Conservation (phyloP, 768 basidiomycete species). For the Dioszegia aurantiaca region DNA sequence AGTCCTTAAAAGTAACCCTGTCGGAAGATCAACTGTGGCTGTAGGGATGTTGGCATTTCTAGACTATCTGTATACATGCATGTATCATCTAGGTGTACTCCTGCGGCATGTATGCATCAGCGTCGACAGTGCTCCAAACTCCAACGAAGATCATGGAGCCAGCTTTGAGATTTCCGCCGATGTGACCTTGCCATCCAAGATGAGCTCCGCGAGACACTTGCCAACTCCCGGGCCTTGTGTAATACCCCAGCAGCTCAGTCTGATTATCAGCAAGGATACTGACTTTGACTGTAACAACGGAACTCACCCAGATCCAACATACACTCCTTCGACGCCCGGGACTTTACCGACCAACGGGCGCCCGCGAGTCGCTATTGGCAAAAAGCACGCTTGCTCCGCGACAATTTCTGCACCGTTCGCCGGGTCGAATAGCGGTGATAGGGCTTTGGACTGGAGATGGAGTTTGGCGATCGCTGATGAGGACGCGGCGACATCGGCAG, state of each 20-base stretch:
- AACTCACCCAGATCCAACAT: constrained; percentile 73
- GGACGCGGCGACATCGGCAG: constrained; percentile 70
- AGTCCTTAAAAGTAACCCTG: too few relatives aligned
- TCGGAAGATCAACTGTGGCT: too few relatives aligned
- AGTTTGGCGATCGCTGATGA: constrained; percentile 59
- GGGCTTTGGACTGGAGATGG: constrained; percentile 45
- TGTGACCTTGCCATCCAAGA: constrained; percentile 65
- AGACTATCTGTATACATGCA: too few relatives aligned
- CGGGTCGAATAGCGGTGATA: constrained; percentile 45
- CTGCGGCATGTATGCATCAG: too few relatives aligned
- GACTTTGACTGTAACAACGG: background rate
- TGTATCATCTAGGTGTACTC: background rate
- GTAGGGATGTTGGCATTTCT: too few relatives aligned
- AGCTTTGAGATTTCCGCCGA: constrained; percentile 60
- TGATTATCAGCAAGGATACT: constrained; percentile 4
- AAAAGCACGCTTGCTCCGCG: constrained; percentile 69
- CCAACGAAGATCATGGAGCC: constrained; percentile 25
- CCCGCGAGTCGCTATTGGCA: constrained; percentile 62
- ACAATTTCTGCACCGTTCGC: constrained; percentile 58
- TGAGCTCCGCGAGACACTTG: constrained; percentile 65
- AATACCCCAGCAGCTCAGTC: constrained; percentile 52
- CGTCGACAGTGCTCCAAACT: background rate
- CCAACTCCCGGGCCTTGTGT: constrained; percentile 69
- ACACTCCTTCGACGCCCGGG: constrained; percentile 62
- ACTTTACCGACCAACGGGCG: constrained; percentile 74